A percentile compares a stretch with the other conserved stretches of the same genome.
Evolutionary conservation across 495 filamentous ascomycete genomes (phyloP).

Genomic region (Talaromyces thailandensis): DNA sequence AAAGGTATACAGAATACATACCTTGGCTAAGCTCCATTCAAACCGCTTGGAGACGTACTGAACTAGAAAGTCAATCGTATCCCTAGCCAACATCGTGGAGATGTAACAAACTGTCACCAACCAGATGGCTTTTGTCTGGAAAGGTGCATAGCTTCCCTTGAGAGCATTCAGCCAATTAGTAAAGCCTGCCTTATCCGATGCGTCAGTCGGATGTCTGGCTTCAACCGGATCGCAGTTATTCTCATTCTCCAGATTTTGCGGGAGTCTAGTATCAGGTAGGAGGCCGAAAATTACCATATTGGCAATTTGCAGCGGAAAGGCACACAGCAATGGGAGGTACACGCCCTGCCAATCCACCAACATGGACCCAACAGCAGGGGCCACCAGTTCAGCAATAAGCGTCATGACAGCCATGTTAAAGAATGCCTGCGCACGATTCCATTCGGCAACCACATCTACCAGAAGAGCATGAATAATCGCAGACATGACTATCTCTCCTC

Average conservation of each 20-base stretch:
- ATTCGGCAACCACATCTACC: not conserved
- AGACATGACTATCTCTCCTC: constrained; percentile 1
- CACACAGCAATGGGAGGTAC: not conserved
- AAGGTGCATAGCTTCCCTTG: not conserved
- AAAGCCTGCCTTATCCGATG: not conserved
- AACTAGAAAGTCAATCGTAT: constrained; percentile 1
- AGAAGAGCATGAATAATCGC: not conserved
- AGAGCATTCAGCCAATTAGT: not conserved
- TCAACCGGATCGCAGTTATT: not conserved
- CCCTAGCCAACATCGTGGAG: not conserved
- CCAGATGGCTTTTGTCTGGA: not conserved
- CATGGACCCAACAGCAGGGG: constrained; percentile 2
- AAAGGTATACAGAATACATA: not conserved
- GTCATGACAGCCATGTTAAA: constrained; percentile 4
- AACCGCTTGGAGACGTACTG: constrained; percentile 5
- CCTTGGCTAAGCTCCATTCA: constrained; percentile 1
- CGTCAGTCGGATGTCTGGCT: not conserved
- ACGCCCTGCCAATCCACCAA: not conserved
- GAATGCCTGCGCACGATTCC: not conserved
- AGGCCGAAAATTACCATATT: not conserved
- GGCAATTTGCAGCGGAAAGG: not conserved
- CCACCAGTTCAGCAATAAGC: not conserved
- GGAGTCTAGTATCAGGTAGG: not conserved
- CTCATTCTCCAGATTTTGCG: not conserved
- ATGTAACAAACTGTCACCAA: not conserved